phyloP scores from a whole-genome alignment of 2,329 filamentous ascomycete species.

The Pseudogymnoascus pannorum region DNA sequence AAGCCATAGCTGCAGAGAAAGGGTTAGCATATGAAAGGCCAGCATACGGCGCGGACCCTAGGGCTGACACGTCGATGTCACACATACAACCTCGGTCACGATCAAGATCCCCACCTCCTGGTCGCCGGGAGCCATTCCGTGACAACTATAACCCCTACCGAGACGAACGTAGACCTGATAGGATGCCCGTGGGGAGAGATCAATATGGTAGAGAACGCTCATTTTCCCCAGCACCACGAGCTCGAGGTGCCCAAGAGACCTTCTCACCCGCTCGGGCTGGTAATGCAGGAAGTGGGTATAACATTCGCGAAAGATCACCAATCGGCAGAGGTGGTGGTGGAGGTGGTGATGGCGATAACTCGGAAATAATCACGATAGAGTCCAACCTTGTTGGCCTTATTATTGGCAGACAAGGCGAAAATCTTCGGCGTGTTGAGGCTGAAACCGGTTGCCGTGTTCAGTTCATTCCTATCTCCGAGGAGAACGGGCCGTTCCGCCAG shows the following conservation, averaged over 20 bases:
- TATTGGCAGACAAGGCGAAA: constrained; percentile 85
- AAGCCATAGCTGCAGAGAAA: constrained; percentile 73
- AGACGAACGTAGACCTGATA: constrained; percentile 72
- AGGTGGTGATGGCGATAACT: constrained; percentile 53
- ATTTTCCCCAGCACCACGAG: constrained; percentile 56
- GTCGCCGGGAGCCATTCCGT: constrained; percentile 61
- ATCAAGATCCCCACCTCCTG: constrained; percentile 66
- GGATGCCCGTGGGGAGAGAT: constrained; percentile 42
- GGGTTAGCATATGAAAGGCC: constrained; percentile 60
- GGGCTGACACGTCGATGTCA: neutral
- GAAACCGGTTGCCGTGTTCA: constrained; percentile 81
- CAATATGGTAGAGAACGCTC: constrained; percentile 64
- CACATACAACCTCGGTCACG: constrained; percentile 58
- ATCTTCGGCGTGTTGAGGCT: constrained; percentile 73
- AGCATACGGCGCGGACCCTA: constrained; percentile 28
- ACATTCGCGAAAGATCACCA: constrained; percentile 50
- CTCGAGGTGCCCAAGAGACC: constrained; percentile 39
- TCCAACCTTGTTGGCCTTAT: constrained; percentile 82
- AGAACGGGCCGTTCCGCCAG: constrained; percentile 64
- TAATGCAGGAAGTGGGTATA: constrained; percentile 33
- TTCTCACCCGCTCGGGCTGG: constrained; percentile 56
- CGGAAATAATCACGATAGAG: constrained; percentile 79
- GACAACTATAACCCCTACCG: constrained; percentile 76
- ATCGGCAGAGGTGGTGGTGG: constrained; percentile 32
- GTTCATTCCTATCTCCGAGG: constrained; percentile 71